These are phyloP conservation scores for Peronosclerospora sorghi DNA, from an alignment of 352 stramenopile species.

Conservation along the genomic window DNA sequence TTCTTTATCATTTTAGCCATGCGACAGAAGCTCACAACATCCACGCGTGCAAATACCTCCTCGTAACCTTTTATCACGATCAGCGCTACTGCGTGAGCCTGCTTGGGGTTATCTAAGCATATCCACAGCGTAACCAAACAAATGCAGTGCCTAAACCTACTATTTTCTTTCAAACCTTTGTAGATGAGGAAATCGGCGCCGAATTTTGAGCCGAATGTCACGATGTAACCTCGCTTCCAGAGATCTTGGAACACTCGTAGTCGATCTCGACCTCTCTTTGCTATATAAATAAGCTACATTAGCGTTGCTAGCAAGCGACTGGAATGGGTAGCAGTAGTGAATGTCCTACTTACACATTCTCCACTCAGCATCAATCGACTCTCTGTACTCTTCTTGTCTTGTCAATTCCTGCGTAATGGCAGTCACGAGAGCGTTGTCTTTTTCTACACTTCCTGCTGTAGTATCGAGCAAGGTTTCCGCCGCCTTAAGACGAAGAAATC, in stretches of 20 bases:
- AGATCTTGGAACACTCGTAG: constrained; percentile 53
- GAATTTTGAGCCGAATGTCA: constrained; percentile 75
- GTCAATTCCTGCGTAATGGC: constrained; percentile 8
- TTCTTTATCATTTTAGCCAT: constrained; percentile 74
- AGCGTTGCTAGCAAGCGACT: too few relatives aligned
- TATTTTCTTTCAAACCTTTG: constrained; percentile 24
- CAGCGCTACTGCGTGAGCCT: constrained; percentile 35
- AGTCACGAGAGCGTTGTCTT: not conserved
- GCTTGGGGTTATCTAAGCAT: constrained; percentile 23
- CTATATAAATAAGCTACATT: constrained; percentile 9
- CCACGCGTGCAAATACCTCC: constrained; percentile 30
- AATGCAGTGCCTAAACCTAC: not conserved
- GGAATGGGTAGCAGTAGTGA: too few relatives aligned
- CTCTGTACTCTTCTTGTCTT: not conserved
- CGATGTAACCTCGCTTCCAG: constrained; percentile 50
- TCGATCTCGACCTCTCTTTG: constrained; percentile 9
- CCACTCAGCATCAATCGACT: constrained; percentile 3
- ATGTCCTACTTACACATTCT: constrained; percentile 12
- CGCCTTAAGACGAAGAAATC: constrained; percentile 26
- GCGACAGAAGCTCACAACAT: constrained; percentile 53
- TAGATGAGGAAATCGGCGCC: constrained; percentile 76
- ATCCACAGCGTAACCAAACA: not conserved
- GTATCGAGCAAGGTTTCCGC: not conserved
- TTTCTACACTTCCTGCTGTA: not conserved
- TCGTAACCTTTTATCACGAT: constrained; percentile 40